phyloP scores from a whole-genome alignment of 805 yeast genomes.

The Suhomyces kilbournensis region DNA sequence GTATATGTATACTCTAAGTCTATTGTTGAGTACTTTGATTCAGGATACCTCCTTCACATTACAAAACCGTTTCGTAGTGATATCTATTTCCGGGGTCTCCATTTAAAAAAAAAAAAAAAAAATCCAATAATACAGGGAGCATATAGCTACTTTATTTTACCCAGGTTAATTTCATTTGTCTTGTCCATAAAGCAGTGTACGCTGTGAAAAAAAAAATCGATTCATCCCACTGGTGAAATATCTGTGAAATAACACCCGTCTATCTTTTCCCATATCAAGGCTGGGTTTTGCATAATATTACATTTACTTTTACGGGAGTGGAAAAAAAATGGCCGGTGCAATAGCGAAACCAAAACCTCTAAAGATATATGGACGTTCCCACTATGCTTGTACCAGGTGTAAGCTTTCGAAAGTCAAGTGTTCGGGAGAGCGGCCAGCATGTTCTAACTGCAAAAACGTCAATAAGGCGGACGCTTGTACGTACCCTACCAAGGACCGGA shows the following conservation, averaged over 20 bases:
- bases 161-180: neutral
- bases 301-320: neutral
- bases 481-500: constrained; percentile 39
- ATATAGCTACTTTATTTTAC: neutral
- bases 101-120: neutral
- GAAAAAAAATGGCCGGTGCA: constrained; percentile 1
- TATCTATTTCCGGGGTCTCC: neutral
- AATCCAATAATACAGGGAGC: neutral
- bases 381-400: constrained; percentile 44
- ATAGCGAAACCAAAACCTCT: constrained; percentile 23
- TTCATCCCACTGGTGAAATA: neutral
- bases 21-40: neutral
- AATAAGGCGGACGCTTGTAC: constrained; percentile 31
- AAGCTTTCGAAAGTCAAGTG: constrained; percentile 39
- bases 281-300: neutral
- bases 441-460: constrained; percentile 37
- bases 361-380: constrained; percentile 41
- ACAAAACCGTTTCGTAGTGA: neutral
- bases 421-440: constrained; percentile 41
- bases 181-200: neutral
- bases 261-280: neutral
- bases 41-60: neutral
- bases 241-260: neutral
- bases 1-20: neutral
- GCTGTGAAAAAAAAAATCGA: neutral